Percentiles rank a stretch among this genome's conserved stretches.
Conservation (phyloP, 2,329 filamentous ascomycete genomes). For the Phialophora verrucosa region DNA sequence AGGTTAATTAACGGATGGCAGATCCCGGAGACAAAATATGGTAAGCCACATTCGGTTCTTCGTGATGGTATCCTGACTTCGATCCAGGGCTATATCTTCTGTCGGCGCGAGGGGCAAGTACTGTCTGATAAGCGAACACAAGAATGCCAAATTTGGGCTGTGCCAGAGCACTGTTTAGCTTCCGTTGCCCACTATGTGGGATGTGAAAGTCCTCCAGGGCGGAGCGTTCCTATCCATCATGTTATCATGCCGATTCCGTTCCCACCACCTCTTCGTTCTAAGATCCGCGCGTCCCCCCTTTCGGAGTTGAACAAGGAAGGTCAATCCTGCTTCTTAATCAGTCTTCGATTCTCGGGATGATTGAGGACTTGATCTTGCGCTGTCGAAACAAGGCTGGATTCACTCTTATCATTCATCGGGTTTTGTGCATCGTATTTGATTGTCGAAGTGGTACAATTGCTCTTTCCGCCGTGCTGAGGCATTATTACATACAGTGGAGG, state of each 20-base stretch:
- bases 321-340: neutral
- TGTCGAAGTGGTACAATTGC: too few species aligned
- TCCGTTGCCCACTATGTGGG: neutral
- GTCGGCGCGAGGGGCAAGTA: neutral
- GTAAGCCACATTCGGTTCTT: neutral
- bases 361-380: neutral
- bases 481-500: too few species aligned
- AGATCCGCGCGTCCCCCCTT: neutral
- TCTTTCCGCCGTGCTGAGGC: too few species aligned
- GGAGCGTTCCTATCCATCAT: neutral
- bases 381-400: neutral
- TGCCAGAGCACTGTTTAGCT: neutral
- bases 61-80: neutral
- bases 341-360: neutral
- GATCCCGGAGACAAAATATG: neutral
- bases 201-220: neutral
- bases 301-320: neutral
- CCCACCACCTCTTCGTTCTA: neutral
- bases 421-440: neutral
- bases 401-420: neutral
- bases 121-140: neutral
- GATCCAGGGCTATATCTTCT: neutral
- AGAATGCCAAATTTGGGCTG: neutral
- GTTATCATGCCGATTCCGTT: neutral
- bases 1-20: neutral